phyloP scores from a whole-genome alignment of 176 grass and related monocot genomes.

The Ampelocalamus luodianensis region DNA sequence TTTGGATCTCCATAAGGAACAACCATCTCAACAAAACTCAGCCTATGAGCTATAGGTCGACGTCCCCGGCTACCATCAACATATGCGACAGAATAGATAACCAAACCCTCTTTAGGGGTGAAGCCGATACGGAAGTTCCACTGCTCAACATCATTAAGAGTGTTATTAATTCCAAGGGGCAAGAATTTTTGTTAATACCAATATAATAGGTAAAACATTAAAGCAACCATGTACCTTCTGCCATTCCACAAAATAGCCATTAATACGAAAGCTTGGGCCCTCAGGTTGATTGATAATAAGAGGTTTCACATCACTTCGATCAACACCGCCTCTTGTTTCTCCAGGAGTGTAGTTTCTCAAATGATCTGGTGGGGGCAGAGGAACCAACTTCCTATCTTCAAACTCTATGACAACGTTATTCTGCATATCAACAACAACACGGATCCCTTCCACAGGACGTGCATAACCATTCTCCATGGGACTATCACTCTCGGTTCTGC shows the following conservation, averaged over 20 bases:
- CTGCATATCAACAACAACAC: constrained; percentile 94
- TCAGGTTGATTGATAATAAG: constrained; percentile 92
- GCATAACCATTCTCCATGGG: constrained; percentile 99
- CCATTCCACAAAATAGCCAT: constrained; percentile 97
- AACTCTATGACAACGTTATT: constrained; percentile 89
- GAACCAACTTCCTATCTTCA: constrained; percentile 96
- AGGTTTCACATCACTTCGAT: constrained; percentile 94
- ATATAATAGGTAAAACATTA: constrained; percentile 1
- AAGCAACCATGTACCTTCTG: constrained; percentile 71
- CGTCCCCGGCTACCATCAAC: constrained; percentile 95
- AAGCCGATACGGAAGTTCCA: constrained; percentile 99
- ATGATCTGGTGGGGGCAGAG: constrained; percentile 88
- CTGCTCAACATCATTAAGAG: constrained; percentile 47
- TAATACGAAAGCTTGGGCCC: constrained; percentile 96
- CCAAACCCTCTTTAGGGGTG: constrained; percentile 94
- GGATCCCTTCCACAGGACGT: constrained; percentile 95
- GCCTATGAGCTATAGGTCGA: constrained; percentile 84
- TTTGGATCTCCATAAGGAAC: constrained; percentile 99
- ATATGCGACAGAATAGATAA: constrained; percentile 95
- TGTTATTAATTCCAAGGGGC: not conserved
- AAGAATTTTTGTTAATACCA: not conserved
- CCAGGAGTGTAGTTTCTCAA: constrained; percentile 98
- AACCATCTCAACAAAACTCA: constrained; percentile 99
- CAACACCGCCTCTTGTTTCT: constrained; percentile 92
- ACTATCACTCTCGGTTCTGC: constrained; percentile 94